Conservation (phyloP, 2,329 filamentous ascomycete genomes). For the Pseudohalonectria lignicola region DNA sequence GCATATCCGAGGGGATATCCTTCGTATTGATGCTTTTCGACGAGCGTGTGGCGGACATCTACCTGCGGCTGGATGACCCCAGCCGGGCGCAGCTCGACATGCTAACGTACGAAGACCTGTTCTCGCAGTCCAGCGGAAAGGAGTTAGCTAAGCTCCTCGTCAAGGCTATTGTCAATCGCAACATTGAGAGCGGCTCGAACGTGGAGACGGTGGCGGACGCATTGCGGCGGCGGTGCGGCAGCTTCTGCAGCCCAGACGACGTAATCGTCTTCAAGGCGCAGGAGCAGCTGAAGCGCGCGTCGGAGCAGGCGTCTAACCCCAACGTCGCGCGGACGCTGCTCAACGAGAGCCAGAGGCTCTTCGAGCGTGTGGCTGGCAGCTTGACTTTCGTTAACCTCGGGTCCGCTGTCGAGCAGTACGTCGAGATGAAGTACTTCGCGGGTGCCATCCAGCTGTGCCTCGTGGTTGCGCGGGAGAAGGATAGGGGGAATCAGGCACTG, state of each 20-base stretch:
- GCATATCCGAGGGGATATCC: slow-evolving; percentile 91
- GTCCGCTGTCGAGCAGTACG: slow-evolving; percentile 68
- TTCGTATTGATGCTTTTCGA: slow-evolving; percentile 94
- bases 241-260: slow-evolving; percentile 95
- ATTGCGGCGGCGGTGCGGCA: slow-evolving; percentile 83
- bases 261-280: slow-evolving; percentile 98
- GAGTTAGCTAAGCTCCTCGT: slow-evolving; percentile 90
- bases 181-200: slow-evolving; percentile 92
- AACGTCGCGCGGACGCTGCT: slow-evolving; percentile 70
- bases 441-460: slow-evolving; percentile 84
- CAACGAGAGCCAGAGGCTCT: slow-evolving; percentile 80
- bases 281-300: slow-evolving; percentile 82
- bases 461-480: slow-evolving; percentile 70
- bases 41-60: slow-evolving; percentile 82
- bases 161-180: slow-evolving; percentile 95
- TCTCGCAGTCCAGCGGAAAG: slow-evolving; percentile 67
- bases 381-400: slow-evolving; percentile 73
- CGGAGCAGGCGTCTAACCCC: slow-evolving; percentile 63
- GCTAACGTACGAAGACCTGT: slow-evolving; percentile 81
- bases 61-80: slow-evolving; percentile 60
- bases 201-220: slow-evolving; percentile 96
- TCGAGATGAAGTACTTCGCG: slow-evolving; percentile 77
- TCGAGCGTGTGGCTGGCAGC: slow-evolving; percentile 77
- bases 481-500: slow-evolving; percentile 76
- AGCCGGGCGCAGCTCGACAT: slow-evolving; percentile 59